Conservation (phyloP, 2,329 filamentous ascomycete species). For the Colletotrichum orbiculare region DNA sequence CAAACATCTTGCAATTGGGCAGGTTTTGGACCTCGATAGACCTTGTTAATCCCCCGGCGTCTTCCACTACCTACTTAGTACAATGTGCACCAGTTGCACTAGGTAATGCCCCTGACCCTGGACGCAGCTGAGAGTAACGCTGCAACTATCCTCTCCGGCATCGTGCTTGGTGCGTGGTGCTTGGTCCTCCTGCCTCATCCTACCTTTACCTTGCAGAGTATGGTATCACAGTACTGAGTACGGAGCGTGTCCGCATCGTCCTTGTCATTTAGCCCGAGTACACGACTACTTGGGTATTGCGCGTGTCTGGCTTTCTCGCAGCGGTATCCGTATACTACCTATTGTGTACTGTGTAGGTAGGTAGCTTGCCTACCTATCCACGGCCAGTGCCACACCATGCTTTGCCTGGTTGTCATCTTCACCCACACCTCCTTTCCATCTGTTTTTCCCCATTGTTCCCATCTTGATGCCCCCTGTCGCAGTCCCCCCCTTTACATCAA, state of each 20-base stretch:
- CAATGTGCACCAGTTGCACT: background rate
- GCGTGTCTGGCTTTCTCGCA: background rate
- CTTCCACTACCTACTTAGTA: no score
- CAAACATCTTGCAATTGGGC: no score
- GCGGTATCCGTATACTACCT: background rate
- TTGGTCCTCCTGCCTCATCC: conserved; percentile 31
- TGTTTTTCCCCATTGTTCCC: conserved; percentile 7
- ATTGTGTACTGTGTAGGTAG: background rate
- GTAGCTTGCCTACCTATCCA: background rate
- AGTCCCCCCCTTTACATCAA: conserved; percentile 31
- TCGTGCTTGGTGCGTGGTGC: conserved; percentile 23
- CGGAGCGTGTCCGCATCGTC: background rate
- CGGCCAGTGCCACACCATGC: background rate
- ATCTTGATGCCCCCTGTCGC: conserved; percentile 12
- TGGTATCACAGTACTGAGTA: no score
- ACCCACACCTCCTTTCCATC: conserved; percentile 4
- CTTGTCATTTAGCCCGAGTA: conserved; percentile 17
- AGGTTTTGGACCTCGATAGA: no score
- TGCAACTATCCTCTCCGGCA: conserved; percentile 12
- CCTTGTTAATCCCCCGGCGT: no score
- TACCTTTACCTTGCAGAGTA: background rate
- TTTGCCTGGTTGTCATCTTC: background rate
- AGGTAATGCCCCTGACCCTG: background rate
- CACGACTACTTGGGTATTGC: no score
- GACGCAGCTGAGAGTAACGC: no score